Evolutionary conservation across 257 asterid genomes (phyloP), one percentile per base, ranked within the genome.

Genomic region (Solanum paucissectum): DNA sequence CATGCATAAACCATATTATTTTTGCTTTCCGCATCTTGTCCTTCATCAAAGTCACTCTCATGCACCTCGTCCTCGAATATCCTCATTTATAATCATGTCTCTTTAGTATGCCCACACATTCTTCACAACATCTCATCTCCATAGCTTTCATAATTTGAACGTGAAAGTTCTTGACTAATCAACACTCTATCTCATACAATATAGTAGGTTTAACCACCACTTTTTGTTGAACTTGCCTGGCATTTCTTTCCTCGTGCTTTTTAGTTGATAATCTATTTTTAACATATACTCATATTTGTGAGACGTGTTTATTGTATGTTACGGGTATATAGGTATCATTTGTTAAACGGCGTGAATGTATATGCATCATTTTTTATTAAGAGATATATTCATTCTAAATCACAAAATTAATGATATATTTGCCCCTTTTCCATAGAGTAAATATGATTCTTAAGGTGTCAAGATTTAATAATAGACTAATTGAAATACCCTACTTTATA

Each of bases 311-410:
- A 13, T 49, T 49, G 0, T 5, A 52, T 52, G 9, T 52, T 5
- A 52, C 21, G 0, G 1, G 0, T 52, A 55, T 18, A 55, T 6
- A 6, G 0, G 2, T 18, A 55, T 1, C 64, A 55, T 55, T 18
- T 55, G 10, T 2, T 55, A 55, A 55, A 18, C 23, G 9, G 3
- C 0, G n/a, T 18, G 10, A 55, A 1, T 55, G 20, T 20, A 55
- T 20, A 20, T 7, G 25, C 10, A 55, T 55, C 11, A 55, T 55
- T 55, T 55, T 6, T 49, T 14, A 0, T 55, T 3, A 18, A 55
- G 0, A 18, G 25, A 55, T 55, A 0, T 55, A 55, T 55, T 0
- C 0, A 55, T 20, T 55, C 0, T 1, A 55, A 0, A 55, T 20
- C 11, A 0, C 64, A 55, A 55, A 55, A 20, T 55, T 55, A 0